These are phyloP conservation scores for Allium fistulosum DNA, from an alignment of 106 monocot species.

Conservation along the genomic window DNA sequence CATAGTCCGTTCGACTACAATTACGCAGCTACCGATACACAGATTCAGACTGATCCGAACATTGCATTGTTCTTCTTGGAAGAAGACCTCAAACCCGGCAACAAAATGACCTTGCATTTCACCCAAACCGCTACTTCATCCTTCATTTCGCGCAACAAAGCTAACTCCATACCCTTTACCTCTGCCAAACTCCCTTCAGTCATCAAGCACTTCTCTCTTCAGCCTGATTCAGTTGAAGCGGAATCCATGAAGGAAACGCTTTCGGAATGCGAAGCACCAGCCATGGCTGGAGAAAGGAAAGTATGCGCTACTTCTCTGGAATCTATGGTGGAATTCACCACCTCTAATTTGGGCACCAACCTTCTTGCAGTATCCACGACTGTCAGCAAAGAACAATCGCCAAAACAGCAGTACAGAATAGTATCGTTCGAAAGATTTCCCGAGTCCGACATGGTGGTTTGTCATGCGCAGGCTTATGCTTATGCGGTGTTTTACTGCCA, in stretches of 20 bases:
- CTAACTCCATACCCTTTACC: conserved; percentile 54
- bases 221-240: conserved; percentile 24
- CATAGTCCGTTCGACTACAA: not conserved
- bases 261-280: conserved; percentile 35
- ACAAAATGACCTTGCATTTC: conserved; percentile 38
- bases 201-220: conserved; percentile 27
- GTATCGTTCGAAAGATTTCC: not conserved
- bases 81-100: conserved; percentile 34
- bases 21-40: conserved; percentile 23
- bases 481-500: conserved; percentile 77
- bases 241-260: conserved; percentile 26
- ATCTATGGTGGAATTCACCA: conserved; percentile 76
- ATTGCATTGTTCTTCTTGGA: conserved; percentile 44
- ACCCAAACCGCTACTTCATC: conserved; percentile 1
- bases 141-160: conserved; percentile 27
- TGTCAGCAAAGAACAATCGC: not conserved
- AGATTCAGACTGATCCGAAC: conserved; percentile 27
- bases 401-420: conserved; percentile 24
- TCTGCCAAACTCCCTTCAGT: conserved; percentile 34
- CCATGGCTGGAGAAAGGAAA: conserved; percentile 25
- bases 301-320: conserved; percentile 70
- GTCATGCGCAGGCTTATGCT: conserved; percentile 39
- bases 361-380: not conserved
- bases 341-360: conserved; percentile 13
- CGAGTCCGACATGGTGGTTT: conserved; percentile 23